phyloP scores from a whole-genome alignment of 78 protist genomes.

The Isochrysis galbana region DNA sequence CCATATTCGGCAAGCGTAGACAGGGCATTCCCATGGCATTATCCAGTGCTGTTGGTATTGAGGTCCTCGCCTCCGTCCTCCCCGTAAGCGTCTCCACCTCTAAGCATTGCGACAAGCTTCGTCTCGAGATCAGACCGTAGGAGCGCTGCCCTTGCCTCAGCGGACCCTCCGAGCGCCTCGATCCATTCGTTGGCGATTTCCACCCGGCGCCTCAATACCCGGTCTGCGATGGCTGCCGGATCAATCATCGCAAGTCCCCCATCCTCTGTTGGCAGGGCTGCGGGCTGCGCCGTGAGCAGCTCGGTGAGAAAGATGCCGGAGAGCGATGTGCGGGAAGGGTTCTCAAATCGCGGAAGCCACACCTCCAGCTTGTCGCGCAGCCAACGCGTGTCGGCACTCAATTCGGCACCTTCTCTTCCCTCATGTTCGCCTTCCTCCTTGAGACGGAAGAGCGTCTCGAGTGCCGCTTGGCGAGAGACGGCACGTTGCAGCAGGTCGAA shows the following conservation, averaged over 20 bases:
- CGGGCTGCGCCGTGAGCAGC: neutral
- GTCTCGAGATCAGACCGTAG: neutral
- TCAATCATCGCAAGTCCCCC: neutral
- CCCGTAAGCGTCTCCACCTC: too few relatives aligned
- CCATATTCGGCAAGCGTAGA: too few relatives aligned
- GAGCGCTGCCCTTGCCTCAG: neutral
- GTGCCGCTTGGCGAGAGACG: neutral
- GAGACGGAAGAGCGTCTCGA: neutral
- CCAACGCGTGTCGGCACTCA: neutral
- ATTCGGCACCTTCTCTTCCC: neutral
- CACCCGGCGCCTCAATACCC: neutral
- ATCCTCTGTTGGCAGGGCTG: too few relatives aligned
- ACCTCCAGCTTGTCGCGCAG: neutral
- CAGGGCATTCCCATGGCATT: too few relatives aligned
- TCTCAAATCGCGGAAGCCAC: neutral
- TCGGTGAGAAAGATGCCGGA: neutral
- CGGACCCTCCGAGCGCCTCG: neutral
- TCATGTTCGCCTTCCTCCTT: too few relatives aligned
- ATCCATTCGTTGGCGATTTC: neutral
- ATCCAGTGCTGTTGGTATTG: too few relatives aligned
- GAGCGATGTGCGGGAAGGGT: neutral
- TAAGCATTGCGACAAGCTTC: too few relatives aligned
- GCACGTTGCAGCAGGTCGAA: slow-evolving; percentile 15
- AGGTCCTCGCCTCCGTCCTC: too few relatives aligned
- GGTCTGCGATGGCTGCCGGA: neutral